Percentiles rank a stretch among this genome's conserved stretches.
Evolutionary conservation across 2,329 filamentous ascomycete genomes (phyloP).

Genomic region (Colletotrichum coccodes): DNA sequence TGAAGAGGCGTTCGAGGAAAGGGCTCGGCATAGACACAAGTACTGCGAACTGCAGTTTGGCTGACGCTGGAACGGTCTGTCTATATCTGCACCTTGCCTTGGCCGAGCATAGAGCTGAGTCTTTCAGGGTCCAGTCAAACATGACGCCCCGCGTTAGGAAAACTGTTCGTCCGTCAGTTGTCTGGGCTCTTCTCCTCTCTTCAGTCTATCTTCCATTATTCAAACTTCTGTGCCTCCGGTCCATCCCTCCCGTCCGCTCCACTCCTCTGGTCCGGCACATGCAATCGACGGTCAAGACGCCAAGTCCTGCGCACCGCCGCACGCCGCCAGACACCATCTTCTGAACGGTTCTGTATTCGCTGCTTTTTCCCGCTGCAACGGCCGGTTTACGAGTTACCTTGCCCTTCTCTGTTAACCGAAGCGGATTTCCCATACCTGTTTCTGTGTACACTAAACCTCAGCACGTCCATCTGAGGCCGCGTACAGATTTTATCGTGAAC

Average conservation of each 20-base stretch:
- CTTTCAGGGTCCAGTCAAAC: conserved; percentile 20
- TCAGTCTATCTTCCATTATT: not conserved
- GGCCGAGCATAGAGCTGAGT: not conserved
- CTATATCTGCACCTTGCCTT: not conserved
- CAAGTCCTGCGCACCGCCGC: conserved; percentile 24
- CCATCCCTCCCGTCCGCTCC: conserved; percentile 32
- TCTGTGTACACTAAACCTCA: not conserved
- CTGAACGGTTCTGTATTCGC: not conserved
- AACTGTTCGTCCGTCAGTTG: not conserved
- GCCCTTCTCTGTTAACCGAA: conserved; percentile 3
- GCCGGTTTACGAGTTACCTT: not conserved
- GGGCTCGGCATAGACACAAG: not conserved
- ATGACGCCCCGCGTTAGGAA: conserved; percentile 11
- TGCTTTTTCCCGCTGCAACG: not conserved
- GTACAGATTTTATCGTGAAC: not conserved
- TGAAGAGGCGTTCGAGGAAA: not conserved
- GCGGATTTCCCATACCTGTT: not conserved
- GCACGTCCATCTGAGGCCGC: not conserved
- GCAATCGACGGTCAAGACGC: conserved; percentile 15
- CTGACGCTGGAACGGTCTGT: not conserved
- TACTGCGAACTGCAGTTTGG: not conserved
- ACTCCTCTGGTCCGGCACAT: conserved; percentile 24
- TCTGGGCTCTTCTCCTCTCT: not conserved
- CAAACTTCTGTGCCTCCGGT: conserved; percentile 29
- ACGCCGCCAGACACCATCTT: conserved; percentile 11